These are phyloP conservation scores for Epichloe brachyelytri DNA, from an alignment of 2,329 filamentous ascomycete genomes.

Conservation along the genomic window DNA sequence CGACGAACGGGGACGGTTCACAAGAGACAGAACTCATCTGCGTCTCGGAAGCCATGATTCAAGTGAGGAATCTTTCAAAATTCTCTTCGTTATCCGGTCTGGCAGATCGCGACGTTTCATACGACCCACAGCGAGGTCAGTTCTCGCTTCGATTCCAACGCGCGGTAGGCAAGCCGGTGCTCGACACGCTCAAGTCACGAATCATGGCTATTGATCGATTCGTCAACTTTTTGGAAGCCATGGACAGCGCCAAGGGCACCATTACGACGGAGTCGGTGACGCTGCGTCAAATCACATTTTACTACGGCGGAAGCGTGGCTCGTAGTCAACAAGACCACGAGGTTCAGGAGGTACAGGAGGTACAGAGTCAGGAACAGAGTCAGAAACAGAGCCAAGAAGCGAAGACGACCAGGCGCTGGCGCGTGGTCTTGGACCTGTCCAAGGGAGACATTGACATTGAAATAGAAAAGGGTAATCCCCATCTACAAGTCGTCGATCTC, in stretches of 20 bases:
- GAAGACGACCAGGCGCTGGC: constrained; percentile 24
- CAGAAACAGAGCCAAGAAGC: constrained; percentile 5
- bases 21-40: constrained; percentile 19
- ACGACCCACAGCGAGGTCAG: constrained; percentile 44
- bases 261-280: constrained; percentile 47
- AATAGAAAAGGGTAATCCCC: constrained; percentile 52
- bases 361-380: background rate
- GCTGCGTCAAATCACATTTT: constrained; percentile 52
- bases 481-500: constrained; percentile 47
- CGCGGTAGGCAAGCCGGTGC: constrained; percentile 43
- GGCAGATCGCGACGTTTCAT: constrained; percentile 49
- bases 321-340: constrained; percentile 10
- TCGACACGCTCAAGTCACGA: constrained; percentile 45
- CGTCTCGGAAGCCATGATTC: constrained; percentile 40
- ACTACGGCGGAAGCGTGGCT: constrained; percentile 34
- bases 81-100: constrained; percentile 41
- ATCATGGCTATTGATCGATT: constrained; percentile 58
- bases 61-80: constrained; percentile 37
- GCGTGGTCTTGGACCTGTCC: constrained; percentile 45
- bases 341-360: background rate
- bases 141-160: constrained; percentile 50
- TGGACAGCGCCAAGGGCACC: constrained; percentile 41
- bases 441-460: constrained; percentile 41
- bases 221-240: constrained; percentile 54
- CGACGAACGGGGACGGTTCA: constrained; percentile 4